These are phyloP conservation scores for Metschnikowia cerradonensis DNA, from an alignment of 805 yeast species.

Conservation along the genomic window DNA sequence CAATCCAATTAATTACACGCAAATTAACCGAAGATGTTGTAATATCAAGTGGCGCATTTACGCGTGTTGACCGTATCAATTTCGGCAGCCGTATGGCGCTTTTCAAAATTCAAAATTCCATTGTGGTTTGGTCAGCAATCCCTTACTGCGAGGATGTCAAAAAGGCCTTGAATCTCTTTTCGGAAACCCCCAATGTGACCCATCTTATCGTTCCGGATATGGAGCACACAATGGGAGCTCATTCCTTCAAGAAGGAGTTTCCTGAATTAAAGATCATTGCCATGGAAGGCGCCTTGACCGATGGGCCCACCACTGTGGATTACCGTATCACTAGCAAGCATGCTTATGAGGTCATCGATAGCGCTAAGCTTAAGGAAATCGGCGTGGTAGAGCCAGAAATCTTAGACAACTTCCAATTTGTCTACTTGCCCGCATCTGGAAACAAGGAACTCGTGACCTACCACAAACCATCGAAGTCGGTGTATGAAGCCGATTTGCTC, in stretches of 20 bases:
- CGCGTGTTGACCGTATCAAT: slow-evolving; percentile 27
- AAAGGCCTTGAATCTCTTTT: slow-evolving; percentile 32
- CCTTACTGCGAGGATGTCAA: slow-evolving; percentile 49
- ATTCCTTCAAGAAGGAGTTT: slow-evolving; percentile 44
- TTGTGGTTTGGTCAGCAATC: slow-evolving; percentile 52
- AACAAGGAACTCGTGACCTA: slow-evolving; percentile 56
- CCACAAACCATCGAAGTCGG: slow-evolving; percentile 44
- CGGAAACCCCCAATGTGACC: slow-evolving; percentile 35
- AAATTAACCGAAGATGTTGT: slow-evolving; percentile 33
- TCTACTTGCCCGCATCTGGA: slow-evolving; percentile 52
- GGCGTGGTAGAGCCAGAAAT: slow-evolving; percentile 39
- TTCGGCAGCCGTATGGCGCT: slow-evolving; percentile 44
- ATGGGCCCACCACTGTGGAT: slow-evolving; percentile 34
- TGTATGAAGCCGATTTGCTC: slow-evolving; percentile 58
- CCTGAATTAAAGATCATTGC: slow-evolving; percentile 55
- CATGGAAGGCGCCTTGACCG: slow-evolving; percentile 39
- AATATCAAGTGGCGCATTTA: slow-evolving; percentile 32
- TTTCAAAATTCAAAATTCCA: slow-evolving; percentile 24
- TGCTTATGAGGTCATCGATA: slow-evolving; percentile 33
- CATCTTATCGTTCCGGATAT: slow-evolving; percentile 58
- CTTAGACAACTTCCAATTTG: slow-evolving; percentile 45
- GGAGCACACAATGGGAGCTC: slow-evolving; percentile 64
- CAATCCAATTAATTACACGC: slow-evolving; percentile 28
- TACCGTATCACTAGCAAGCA: slow-evolving; percentile 30
- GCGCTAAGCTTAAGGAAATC: slow-evolving; percentile 21